phyloP scores from a whole-genome alignment of 176 grass and related monocot genomes.

The Cymbopogon citratus region DNA sequence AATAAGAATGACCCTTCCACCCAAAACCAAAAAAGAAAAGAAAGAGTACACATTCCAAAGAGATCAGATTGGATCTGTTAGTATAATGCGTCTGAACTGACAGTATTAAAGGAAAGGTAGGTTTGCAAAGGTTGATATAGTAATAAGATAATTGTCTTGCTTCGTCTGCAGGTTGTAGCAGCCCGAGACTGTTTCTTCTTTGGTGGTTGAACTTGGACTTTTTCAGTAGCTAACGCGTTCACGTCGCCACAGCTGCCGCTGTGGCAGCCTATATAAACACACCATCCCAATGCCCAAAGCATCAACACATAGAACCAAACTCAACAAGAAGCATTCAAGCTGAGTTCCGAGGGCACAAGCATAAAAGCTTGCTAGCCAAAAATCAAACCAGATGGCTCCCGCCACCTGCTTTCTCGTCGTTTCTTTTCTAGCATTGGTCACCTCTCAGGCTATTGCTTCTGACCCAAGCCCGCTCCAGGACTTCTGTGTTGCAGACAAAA shows the following conservation, averaged over 20 bases:
- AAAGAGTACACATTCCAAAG: too few species aligned
- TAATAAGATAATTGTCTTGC: background rate
- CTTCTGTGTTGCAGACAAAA: background rate
- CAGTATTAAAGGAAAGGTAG: background rate
- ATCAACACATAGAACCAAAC: background rate
- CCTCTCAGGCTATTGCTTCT: constrained; percentile 11
- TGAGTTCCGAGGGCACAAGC: background rate
- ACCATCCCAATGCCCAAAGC: too few species aligned
- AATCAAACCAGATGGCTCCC: background rate
- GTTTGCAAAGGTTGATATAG: background rate
- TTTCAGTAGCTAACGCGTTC: background rate
- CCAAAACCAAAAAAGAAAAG: too few species aligned
- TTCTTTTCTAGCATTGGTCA: background rate
- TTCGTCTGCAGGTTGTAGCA: background rate
- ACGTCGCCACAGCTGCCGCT: background rate
- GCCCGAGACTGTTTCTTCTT: background rate
- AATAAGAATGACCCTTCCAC: too few species aligned
- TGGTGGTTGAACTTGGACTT: background rate
- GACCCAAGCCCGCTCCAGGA: constrained; percentile 22
- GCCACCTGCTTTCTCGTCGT: background rate
- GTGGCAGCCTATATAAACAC: background rate
- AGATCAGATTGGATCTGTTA: too few species aligned
- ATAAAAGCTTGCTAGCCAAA: background rate
- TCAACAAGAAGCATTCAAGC: too few species aligned
- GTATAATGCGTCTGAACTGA: background rate